Conservation (phyloP, 1,139 yeast genomes). For the Suhomyces yuchorum region DNA sequence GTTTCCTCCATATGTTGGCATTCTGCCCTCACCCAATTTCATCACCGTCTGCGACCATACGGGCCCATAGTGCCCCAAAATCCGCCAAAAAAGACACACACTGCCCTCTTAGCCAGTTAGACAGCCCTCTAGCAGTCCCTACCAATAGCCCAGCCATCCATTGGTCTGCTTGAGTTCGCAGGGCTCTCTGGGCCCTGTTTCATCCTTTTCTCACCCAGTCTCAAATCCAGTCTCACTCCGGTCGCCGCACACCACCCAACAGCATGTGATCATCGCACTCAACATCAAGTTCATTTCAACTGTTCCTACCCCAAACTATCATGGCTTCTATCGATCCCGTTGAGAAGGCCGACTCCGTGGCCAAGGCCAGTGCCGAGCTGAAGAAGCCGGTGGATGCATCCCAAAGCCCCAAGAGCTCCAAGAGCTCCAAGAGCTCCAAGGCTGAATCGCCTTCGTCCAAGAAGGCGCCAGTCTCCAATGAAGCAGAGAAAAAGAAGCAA, state of each 20-base stretch:
- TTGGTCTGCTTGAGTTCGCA: too few species aligned
- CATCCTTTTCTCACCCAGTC: neutral
- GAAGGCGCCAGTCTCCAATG: conserved; percentile 26
- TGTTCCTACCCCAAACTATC: neutral
- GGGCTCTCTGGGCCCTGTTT: too few species aligned
- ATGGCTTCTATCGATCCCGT: conserved; percentile 1
- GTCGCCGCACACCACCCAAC: conserved; percentile 4
- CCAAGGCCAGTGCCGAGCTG: conserved; percentile 4
- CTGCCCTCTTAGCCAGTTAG: too few species aligned
- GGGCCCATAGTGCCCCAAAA: too few species aligned
- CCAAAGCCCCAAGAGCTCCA: conserved; percentile 14
- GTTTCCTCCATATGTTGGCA: too few species aligned
- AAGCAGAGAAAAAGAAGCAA: conserved; percentile 69
- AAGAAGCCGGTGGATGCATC: neutral
- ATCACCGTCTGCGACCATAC: too few species aligned
- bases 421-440: neutral
- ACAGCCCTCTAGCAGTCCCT: too few species aligned
- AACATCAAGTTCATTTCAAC: neutral
- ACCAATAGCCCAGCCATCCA: too few species aligned
- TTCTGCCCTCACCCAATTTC: too few species aligned
- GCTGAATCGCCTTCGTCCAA: neutral
- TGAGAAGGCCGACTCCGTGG: neutral
- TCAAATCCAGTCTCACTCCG: neutral
- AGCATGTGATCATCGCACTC: conserved; percentile 6
- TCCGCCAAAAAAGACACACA: too few species aligned